Conservation (phyloP, 225 moss, liverwort and hornwort species). For the Ulota crispa region DNA sequence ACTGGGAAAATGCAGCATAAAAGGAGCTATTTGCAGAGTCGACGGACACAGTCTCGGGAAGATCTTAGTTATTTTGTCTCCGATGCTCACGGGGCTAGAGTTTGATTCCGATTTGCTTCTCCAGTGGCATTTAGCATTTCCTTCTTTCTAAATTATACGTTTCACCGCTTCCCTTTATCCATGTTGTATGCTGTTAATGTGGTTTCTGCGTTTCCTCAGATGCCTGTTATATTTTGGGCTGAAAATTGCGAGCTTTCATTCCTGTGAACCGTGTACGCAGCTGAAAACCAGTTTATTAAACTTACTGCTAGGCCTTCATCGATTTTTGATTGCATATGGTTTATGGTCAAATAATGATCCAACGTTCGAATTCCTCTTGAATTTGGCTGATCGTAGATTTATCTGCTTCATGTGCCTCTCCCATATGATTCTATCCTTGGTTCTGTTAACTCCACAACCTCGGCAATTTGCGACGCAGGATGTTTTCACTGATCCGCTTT, state of each 20-base stretch:
- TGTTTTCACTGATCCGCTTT: not conserved
- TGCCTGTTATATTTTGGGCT: not conserved
- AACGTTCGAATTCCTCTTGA: not conserved
- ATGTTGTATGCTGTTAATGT: not conserved
- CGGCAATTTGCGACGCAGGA: too few relatives aligned
- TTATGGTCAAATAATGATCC: not conserved
- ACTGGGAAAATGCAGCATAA: slow-evolving; percentile 54
- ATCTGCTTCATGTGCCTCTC: not conserved
- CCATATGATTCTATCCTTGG: not conserved
- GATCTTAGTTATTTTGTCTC: slow-evolving; percentile 55
- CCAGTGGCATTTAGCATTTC: slow-evolving; percentile 35
- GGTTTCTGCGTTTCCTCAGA: not conserved
- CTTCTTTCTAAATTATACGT: slow-evolving; percentile 27
- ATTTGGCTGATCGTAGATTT: not conserved
- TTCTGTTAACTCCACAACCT: too few relatives aligned
- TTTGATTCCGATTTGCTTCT: slow-evolving; percentile 42
- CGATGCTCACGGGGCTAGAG: slow-evolving; percentile 49
- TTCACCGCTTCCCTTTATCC: slow-evolving; percentile 16
- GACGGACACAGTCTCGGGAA: slow-evolving; percentile 52
- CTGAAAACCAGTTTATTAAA: not conserved
- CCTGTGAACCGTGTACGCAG: not conserved
- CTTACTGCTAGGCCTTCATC: not conserved
- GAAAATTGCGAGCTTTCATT: not conserved
- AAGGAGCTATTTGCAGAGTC: slow-evolving; percentile 58
- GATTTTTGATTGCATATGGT: not conserved